Evolutionary conservation across 2,329 filamentous ascomycete species (phyloP), one percentile per base, ranked within the genome.

Genomic region (Cytospora piceae): DNA sequence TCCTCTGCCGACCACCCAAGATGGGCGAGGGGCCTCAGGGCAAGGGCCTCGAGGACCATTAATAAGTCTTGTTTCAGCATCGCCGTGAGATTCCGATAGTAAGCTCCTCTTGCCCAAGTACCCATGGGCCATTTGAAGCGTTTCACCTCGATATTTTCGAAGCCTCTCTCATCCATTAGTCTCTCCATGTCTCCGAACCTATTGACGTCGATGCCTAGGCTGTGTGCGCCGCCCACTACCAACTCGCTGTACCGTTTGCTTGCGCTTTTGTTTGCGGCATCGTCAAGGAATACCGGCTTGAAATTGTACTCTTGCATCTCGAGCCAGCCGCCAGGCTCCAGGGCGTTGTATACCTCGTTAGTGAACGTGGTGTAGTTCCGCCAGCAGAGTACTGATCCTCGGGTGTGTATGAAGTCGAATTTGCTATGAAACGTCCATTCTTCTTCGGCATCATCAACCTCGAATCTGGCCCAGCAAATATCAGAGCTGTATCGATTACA

Each of bases 381-480:
- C 61, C 61, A 63, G 55, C 67, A 68, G 39, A 63, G 64, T 15
- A 64, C 58, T 63, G 71, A 70, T 58, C 65, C 61, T 20, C 71
- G 67, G 29, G 63, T 56, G 66, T 71, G 70, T 20, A 73, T 67
- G 62, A 68, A 71, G 68, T 73, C 71, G 53, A 72, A 72, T 24
- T 54, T 63, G 63, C 63, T 55, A 52, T 64, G 51, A 51, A 66
- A 70, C 4, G 68, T 63, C 71, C 71, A 72, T 14, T 69, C 65
- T 46, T 72, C 69, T 62, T 71, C 69, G 15, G 69, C 67, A 51
- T 72, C 71, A 64, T 72, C 70, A 29, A 72, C 65, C 52, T 71
- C 69, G 54, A 73, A 73, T 5, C 75, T 77, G 57, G 84, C 14
- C 29, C 53, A 11, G 17, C 31, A 20, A 8, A 37, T 42, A 54